A percentile compares a stretch with the other conserved stretches of the same genome.
phyloP scores from a whole-genome alignment of 179 eudicot species.

The Carnegiea gigantea region DNA sequence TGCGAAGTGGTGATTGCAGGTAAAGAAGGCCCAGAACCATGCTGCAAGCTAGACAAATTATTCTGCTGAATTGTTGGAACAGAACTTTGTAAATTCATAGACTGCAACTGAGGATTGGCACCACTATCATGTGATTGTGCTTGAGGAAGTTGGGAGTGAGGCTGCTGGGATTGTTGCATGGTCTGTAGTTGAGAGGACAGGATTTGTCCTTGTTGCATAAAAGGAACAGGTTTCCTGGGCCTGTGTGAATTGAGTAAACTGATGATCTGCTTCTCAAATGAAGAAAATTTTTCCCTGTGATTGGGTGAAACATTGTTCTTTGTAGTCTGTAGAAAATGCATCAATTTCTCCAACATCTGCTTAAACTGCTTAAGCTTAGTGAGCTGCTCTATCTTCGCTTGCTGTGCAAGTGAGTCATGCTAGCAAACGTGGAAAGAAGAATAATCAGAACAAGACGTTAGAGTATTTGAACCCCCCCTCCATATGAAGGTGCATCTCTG shows the following conservation, averaged over 20 bases:
- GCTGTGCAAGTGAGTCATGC: constrained; percentile 83
- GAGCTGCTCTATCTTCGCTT: constrained; percentile 54
- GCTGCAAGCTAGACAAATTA: constrained; percentile 48
- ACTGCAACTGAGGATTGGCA: constrained; percentile 62
- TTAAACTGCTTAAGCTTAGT: constrained; percentile 71
- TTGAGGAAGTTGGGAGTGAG: constrained; percentile 74
- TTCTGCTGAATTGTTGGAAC: constrained; percentile 18
- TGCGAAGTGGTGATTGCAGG: constrained; percentile 56
- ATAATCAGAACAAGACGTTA: constrained; percentile 18
- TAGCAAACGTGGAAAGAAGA: constrained; percentile 31
- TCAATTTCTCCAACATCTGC: constrained; percentile 66
- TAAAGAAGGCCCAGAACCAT: constrained; percentile 58
- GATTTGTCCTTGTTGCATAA: constrained; percentile 70
- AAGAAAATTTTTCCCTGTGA: constrained; percentile 59
- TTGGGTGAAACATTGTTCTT: constrained; percentile 46
- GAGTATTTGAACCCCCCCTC: background rate
- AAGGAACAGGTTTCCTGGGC: constrained; percentile 58
- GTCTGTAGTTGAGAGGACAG: constrained; percentile 57
- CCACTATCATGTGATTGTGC: constrained; percentile 64
- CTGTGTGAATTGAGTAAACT: constrained; percentile 56
- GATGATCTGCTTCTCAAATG: constrained; percentile 74
- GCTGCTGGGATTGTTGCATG: constrained; percentile 64
- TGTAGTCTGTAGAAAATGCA: constrained; percentile 52
- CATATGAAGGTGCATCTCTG: background rate
- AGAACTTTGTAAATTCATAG: constrained; percentile 60